Evolutionary conservation across 2,329 filamentous ascomycete species (phyloP).

Genomic region (Cryoendolithus antarcticus): DNA sequence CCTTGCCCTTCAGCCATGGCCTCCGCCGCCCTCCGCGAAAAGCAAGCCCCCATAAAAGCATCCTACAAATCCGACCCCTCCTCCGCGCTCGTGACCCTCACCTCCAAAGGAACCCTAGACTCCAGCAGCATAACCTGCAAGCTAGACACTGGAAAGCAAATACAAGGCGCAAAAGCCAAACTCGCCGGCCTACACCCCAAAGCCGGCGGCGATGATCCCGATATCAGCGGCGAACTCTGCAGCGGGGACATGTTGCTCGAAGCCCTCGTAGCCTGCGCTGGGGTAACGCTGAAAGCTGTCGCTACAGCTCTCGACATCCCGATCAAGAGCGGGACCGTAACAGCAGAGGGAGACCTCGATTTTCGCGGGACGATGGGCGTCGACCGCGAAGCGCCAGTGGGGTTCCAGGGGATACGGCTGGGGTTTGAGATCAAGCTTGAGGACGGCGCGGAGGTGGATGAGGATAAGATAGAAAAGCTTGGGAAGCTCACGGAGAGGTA

Average conservation of each 20-base stretch:
- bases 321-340: conserved; percentile 30
- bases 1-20: conserved; percentile 8
- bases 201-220: conserved; percentile 32
- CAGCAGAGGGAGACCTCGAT: conserved; percentile 36
- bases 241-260: conserved; percentile 40
- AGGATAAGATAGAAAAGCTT: conserved; percentile 33
- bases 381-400: conserved; percentile 33
- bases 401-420: conserved; percentile 35
- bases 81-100: conserved; percentile 35
- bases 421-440: conserved; percentile 31
- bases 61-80: conserved; percentile 32
- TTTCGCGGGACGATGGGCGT: conserved; percentile 39
- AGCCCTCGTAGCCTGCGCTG: conserved; percentile 38
- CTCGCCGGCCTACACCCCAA: conserved; percentile 37
- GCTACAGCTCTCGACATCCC: conserved; percentile 35
- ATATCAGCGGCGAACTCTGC: conserved; percentile 37
- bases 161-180: conserved; percentile 28
- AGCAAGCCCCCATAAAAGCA: conserved; percentile 38
- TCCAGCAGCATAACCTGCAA: conserved; percentile 35
- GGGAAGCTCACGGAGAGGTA: conserved; percentile 39
- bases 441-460: conserved; percentile 24
- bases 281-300: conserved; percentile 40
- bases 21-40: conserved; percentile 29
- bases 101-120: conserved; percentile 33
- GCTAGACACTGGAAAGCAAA: conserved; percentile 29